These are phyloP conservation scores for Mortierella sp. DNA, from an alignment of 371 early-diverging fungal species.

Conservation along the genomic window DNA sequence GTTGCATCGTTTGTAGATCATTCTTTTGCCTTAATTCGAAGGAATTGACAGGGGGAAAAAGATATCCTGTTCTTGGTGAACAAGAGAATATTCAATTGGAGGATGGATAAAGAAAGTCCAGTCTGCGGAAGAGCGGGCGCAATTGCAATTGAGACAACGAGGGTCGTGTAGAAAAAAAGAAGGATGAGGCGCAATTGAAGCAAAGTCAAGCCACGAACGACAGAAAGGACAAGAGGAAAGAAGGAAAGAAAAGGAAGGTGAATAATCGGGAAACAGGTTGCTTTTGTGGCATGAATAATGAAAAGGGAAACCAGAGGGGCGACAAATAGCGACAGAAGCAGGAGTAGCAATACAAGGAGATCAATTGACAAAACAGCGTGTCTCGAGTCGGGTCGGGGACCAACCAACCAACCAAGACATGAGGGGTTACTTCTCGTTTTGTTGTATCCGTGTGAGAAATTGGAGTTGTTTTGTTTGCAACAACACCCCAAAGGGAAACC, in stretches of 20 bases:
- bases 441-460: constrained; percentile 30
- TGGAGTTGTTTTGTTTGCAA: constrained; percentile 9
- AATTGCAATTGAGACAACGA: neutral
- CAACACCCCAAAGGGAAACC: neutral
- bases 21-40: neutral
- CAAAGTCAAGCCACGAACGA: neutral
- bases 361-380: too few species aligned
- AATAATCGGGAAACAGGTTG: too few species aligned
- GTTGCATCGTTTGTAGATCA: neutral
- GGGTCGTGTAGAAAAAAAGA: neutral
- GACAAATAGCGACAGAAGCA: too few species aligned
- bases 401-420: neutral
- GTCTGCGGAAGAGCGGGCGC: too few species aligned
- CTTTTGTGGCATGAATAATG: too few species aligned
- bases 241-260: neutral
- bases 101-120: too few species aligned
- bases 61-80: neutral
- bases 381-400: constrained; percentile 3
- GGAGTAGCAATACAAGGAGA: too few species aligned
- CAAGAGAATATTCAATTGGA: neutral
- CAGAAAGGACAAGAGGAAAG: neutral
- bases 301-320: too few species aligned
- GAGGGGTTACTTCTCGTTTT: constrained; percentile 9
- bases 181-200: too few species aligned
- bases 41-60: neutral